Evolutionary conservation across 345 rosid genomes (phyloP).

Genomic region (Isatis tinctoria): DNA sequence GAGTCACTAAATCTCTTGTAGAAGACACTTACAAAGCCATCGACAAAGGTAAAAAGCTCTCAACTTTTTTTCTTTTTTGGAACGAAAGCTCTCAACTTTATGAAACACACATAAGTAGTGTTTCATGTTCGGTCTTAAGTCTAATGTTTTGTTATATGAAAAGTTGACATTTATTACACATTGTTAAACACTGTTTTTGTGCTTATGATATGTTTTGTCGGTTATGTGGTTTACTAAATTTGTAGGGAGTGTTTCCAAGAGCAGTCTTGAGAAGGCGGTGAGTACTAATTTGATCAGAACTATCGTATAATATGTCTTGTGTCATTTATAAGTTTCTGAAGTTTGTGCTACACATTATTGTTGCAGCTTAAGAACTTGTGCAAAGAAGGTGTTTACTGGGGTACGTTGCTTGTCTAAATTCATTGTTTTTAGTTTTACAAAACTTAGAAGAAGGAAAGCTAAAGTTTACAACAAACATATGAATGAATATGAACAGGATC

Average conservation of each 20-base stretch:
- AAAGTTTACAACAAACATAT: neutral
- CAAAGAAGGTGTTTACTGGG: constrained; percentile 86
- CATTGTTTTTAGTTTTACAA: neutral
- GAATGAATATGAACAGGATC: constrained; percentile 40
- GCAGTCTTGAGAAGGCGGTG: constrained; percentile 48
- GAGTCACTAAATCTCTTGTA: constrained; percentile 52
- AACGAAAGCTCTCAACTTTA: neutral
- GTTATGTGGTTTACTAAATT: neutral
- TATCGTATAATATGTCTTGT: neutral
- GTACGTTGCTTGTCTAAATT: constrained; percentile 35
- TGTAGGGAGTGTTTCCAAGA: constrained; percentile 56
- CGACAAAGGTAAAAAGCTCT: constrained; percentile 45
- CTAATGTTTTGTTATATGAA: neutral
- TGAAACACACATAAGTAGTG: neutral
- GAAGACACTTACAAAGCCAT: constrained; percentile 59
- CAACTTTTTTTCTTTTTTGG: no score
- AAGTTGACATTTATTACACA: neutral
- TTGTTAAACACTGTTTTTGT: neutral
- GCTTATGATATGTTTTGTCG: constrained; percentile 1
- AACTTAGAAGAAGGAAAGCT: neutral
- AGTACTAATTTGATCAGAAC: constrained; percentile 24
- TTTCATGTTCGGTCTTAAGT: neutral
- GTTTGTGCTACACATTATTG: neutral
- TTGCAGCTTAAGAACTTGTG: constrained; percentile 89
- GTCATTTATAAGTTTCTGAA: neutral